Conservation (phyloP, 148 eudicot genomes). For the Rhododendron vialii region DNA sequence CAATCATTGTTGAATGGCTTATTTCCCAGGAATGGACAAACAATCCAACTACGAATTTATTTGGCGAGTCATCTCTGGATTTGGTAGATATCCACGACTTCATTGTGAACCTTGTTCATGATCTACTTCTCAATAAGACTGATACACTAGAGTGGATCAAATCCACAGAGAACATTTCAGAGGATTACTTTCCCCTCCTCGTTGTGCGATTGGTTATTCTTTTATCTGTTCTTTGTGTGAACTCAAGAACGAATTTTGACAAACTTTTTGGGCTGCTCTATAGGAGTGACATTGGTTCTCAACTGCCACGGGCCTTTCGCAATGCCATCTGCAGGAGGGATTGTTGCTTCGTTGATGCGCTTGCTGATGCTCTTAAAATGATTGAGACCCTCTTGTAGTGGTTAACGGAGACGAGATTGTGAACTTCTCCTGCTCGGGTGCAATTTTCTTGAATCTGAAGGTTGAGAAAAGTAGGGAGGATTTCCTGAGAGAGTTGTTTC, state of each 20-base stretch:
- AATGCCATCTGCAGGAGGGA: conserved; percentile 15
- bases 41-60: background rate
- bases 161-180: background rate
- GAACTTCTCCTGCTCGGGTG: conserved; percentile 13
- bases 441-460: conserved; percentile 23
- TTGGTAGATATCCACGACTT: conserved; percentile 14
- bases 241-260: conserved; percentile 24
- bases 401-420: background rate
- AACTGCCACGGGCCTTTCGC: conserved; percentile 22
- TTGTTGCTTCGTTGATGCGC: conserved; percentile 17
- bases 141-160: conserved; percentile 26
- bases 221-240: conserved; percentile 34
- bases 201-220: conserved; percentile 29
- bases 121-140: conserved; percentile 16
- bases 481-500: conserved; percentile 14
- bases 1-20: conserved; percentile 28
- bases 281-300: conserved; percentile 7
- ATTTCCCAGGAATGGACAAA: background rate
- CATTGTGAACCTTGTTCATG: conserved; percentile 19
- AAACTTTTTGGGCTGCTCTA: conserved; percentile 22
- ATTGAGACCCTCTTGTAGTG: conserved; percentile 31
- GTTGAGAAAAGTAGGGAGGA: background rate
- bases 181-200: conserved; percentile 10
- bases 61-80: background rate
- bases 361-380: conserved; percentile 29